Evolutionary conservation across 768 basidiomycete genomes (phyloP), one percentile per base, ranked within the genome.

Genomic region (Exsudoporus frostii): DNA sequence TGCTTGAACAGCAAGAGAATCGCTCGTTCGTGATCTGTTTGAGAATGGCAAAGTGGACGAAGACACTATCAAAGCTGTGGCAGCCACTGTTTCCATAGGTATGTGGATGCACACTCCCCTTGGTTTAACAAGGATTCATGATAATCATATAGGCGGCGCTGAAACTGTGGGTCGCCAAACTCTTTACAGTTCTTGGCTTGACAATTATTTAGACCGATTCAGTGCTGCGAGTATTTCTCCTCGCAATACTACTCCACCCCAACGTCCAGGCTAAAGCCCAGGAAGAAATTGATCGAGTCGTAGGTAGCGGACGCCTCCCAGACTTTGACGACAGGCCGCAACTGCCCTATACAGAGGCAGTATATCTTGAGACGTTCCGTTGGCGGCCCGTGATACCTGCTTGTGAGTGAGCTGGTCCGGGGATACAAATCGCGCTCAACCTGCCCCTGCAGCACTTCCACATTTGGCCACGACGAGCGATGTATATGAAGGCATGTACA

Each of bases 161-260:
- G 69, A 70, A 7, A 70, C 64, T 9, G 67, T 69, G 38, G 7
- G 67, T 48, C 17, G 5, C 10, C 15, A 39, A 20, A 7, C 3
- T 27, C 1, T 19, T 25, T 27, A 15, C 7, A 4, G 17, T 11
- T 15, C 20, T 27, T 17, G 30, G n/a, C 14, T 45, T 53, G 32
- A 54, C 47, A 2, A 15, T 30, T 0, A 27, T 30, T 17, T 49
- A 71, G 65, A 58, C 24, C 19, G 48, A 49, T 53, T 51, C 50
- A 2, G 53, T 40, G 1, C 1, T 70, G 11, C 51, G 41, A 20
- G 47, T 64, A 10, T 73, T 74, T 50, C 41, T 71, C 45, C 62
- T 73, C 7, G 70, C 67, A 17, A 72, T 74, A 71, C 33, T 68
- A 8, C 62, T 64, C 20, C 38, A 71, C 47, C 73, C 72, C 3